phyloP scores from a whole-genome alignment of 176 grass and related monocot genomes.

The Otatea glauca region DNA sequence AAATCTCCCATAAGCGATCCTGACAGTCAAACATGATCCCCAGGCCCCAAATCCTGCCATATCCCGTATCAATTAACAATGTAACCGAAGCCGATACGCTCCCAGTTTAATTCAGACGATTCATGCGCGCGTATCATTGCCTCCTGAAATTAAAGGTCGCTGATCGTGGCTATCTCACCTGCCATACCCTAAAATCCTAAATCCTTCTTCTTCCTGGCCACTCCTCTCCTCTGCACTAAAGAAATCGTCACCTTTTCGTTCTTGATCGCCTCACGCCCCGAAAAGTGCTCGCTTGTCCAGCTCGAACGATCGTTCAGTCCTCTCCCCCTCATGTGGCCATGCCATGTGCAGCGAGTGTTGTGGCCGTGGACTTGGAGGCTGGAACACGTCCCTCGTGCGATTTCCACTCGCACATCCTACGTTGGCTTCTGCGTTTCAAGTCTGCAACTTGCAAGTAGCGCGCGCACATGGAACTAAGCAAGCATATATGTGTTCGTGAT shows the following conservation, averaged over 20 bases:
- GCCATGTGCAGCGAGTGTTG: background rate
- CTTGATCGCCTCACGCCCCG: background rate
- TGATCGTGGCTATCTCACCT: constrained; percentile 18
- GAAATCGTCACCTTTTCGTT: background rate
- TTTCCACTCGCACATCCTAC: background rate
- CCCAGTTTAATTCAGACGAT: constrained; percentile 4
- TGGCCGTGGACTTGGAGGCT: constrained; percentile 27
- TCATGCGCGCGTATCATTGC: background rate
- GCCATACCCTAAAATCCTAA: background rate
- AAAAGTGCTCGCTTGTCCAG: constrained; percentile 42
- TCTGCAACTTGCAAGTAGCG: background rate
- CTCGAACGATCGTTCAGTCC: background rate
- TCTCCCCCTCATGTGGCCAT: background rate
- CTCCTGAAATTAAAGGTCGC: background rate
- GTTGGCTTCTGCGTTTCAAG: background rate
- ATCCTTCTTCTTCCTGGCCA: background rate
- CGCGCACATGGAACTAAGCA: background rate
- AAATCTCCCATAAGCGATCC: background rate
- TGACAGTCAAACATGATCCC: constrained; percentile 4
- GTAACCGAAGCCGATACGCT: background rate
- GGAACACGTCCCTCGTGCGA: background rate
- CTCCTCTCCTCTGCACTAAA: background rate
- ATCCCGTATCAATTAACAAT: background rate
- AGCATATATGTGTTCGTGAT: background rate
- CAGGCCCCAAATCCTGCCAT: background rate